Evolutionary conservation across 176 grass and related monocot genomes (phyloP).

Genomic region (Oryza punctata): DNA sequence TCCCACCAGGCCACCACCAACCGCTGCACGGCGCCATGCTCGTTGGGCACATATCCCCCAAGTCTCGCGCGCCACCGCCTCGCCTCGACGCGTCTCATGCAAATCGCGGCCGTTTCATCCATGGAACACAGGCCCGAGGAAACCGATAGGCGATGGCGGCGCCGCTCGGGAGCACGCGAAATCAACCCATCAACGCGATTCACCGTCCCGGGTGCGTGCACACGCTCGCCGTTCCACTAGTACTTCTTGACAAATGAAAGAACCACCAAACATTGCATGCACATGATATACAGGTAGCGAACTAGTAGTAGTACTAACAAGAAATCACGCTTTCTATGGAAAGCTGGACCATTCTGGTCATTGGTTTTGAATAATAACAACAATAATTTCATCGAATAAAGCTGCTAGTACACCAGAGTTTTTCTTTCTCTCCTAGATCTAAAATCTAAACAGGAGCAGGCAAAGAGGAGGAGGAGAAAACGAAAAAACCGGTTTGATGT

Average conservation of each 20-base stretch:
- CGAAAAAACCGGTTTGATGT: constrained; percentile 2
- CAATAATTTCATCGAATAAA: background rate
- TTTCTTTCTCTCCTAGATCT: constrained; percentile 36
- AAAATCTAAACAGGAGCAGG: constrained; percentile 4
- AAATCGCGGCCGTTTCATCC: background rate
- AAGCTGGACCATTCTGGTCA: background rate
- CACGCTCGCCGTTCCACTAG: background rate
- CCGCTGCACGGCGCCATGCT: background rate
- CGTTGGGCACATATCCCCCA: constrained; percentile 14
- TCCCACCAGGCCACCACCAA: constrained; percentile 9
- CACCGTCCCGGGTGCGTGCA: background rate
- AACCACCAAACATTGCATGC: background rate
- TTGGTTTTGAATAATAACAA: background rate
- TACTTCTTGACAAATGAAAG: too few species aligned
- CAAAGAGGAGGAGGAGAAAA: background rate
- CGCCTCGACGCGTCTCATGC: background rate
- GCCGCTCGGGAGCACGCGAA: background rate
- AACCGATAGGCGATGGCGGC: background rate
- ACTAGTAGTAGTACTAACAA: background rate
- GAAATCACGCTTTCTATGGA: background rate
- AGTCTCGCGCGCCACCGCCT: background rate
- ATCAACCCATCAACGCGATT: background rate
- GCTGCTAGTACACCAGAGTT: background rate
- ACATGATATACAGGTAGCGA: background rate
- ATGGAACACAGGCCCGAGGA: background rate